These are phyloP conservation scores for Candida sanyaensis DNA, from an alignment of 1,139 yeast genomes.

Conservation along the genomic window DNA sequence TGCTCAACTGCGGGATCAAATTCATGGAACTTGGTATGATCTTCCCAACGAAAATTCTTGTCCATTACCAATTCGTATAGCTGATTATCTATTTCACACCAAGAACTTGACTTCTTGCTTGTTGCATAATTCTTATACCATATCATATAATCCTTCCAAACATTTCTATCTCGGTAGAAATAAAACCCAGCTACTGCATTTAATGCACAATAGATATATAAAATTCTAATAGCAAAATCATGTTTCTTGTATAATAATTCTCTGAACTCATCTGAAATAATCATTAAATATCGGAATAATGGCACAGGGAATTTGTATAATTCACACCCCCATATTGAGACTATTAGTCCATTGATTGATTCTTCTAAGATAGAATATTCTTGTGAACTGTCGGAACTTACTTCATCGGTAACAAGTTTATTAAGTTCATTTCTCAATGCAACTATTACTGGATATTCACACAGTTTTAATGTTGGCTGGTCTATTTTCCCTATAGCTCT, in stretches of 20 bases:
- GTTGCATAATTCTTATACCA: conserved; percentile 23
- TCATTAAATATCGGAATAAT: conserved; percentile 28
- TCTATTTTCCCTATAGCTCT: conserved; percentile 8
- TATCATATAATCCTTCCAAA: conserved; percentile 29
- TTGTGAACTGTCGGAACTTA: conserved; percentile 10
- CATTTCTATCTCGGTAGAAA: conserved; percentile 18
- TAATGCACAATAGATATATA: conserved; percentile 25
- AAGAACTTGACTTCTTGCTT: conserved; percentile 5
- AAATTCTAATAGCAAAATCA: conserved; percentile 25
- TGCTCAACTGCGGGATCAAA: conserved; percentile 11
- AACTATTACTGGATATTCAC: conserved; percentile 20
- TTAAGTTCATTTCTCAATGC: conserved; percentile 16
- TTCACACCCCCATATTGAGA: conserved; percentile 14
- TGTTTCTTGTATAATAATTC: conserved; percentile 21
- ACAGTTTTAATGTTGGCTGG: conserved; percentile 11
- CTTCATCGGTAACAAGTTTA: conserved; percentile 7
- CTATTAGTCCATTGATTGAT: conserved; percentile 4
- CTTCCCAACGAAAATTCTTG: conserved; percentile 3
- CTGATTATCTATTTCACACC: conserved; percentile 17
- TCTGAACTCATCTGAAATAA: conserved; percentile 20
- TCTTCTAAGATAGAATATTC: neutral
- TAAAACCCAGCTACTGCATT: conserved; percentile 23
- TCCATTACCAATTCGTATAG: conserved; percentile 15
- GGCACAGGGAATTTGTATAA: conserved; percentile 28
- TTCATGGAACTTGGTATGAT: conserved; percentile 5